Evolutionary conservation across 2,329 filamentous ascomycete species (phyloP), one percentile per base, ranked within the genome.

Genomic region (Sporothrix variecibatus): DNA sequence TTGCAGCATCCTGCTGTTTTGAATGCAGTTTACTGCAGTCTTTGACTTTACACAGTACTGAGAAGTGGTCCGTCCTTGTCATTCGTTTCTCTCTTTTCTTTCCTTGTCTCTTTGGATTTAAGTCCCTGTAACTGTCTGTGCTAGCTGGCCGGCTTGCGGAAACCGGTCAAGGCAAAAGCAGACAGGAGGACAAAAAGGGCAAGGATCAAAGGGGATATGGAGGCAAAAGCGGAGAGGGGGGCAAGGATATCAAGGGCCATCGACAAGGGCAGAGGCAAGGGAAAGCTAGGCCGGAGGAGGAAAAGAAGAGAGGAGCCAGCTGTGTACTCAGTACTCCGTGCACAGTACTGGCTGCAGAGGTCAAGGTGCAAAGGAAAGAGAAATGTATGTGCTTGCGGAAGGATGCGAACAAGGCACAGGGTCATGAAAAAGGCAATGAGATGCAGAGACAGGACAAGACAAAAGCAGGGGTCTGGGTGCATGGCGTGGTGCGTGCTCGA

Each of bases 351-450:
- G n/a, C n/a, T 15, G 12, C 9, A 49, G 43, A 15, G 20, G 43
- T 11, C 11, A 8, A 34, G 34, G 34, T 34, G 15, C 4, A 3
- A 15, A 49, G 43, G 43, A 49, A 20, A 56, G 51, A 11, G 2
- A n/a, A 40, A 46, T 1, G 62, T 28, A 5, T 46, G 62, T 46
- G 23, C n/a, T 67, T 67, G 62, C 62, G 62, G 38, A 46, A 67
- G n/a, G 62, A 46, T 23, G 62, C 62, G 62, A 67, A 46, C 62
- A 46, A 46, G 62, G 38, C 62, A 67, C 38, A 43, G 62, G 62
- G 38, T 43, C 38, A 67, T 46, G 62, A 65, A 65, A 43, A 20
- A n/a, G 60, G 60, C 17, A 40, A 64, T 12, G 31, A 65, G 38
- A 43, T 26, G 62, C 34, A 43, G 51, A 26, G n/a, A 65, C 34